A percentile compares a stretch with the other conserved stretches of the same genome.
phyloP scores from a whole-genome alignment of 2,329 filamentous ascomycete genomes.

The Clarireedia monteithiana region DNA sequence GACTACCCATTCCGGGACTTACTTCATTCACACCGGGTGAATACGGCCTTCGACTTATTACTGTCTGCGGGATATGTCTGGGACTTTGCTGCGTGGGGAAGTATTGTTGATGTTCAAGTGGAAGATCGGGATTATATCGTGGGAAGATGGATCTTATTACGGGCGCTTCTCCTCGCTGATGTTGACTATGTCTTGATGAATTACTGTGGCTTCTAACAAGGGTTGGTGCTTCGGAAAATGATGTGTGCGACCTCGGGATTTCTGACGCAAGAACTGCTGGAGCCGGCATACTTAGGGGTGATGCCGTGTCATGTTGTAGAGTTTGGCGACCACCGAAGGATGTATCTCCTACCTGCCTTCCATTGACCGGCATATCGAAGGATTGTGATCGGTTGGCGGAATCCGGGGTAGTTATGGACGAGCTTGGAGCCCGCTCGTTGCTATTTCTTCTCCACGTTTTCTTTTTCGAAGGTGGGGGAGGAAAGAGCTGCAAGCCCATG shows the following conservation, averaged over 20 bases:
- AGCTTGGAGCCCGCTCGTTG: slow-evolving; percentile 20
- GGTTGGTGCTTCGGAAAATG: slow-evolving; percentile 43
- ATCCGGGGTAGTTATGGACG: slow-evolving; percentile 18
- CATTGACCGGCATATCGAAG: slow-evolving; percentile 12
- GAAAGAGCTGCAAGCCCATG: slow-evolving; percentile 28
- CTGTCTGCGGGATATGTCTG: slow-evolving; percentile 52
- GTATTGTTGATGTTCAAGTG: slow-evolving; percentile 62
- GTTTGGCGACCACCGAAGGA: slow-evolving; percentile 17
- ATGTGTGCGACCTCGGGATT: slow-evolving; percentile 39
- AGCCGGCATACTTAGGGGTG: slow-evolving; percentile 20
- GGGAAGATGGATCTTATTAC: slow-evolving; percentile 68
- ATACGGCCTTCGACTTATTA: slow-evolving; percentile 60
- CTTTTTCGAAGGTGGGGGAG: slow-evolving; percentile 25
- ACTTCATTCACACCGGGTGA: slow-evolving; percentile 29
- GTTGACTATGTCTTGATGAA: slow-evolving; percentile 48
- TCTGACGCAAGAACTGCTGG: slow-evolving; percentile 22
- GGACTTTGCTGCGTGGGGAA: slow-evolving; percentile 59
- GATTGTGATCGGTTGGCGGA: slow-evolving; percentile 16
- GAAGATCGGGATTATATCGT: slow-evolving; percentile 59
- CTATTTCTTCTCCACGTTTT: slow-evolving; percentile 24
- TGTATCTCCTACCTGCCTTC: slow-evolving; percentile 17
- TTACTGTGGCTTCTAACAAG: slow-evolving; percentile 42
- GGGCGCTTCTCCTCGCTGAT: slow-evolving; percentile 38
- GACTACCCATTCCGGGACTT: slow-evolving; percentile 25
- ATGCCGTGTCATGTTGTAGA: slow-evolving; percentile 12